Evolutionary conservation across 805 yeast genomes (phyloP), one percentile per base, ranked within the genome.

Genomic region (Diddensiella santjacobensis): DNA sequence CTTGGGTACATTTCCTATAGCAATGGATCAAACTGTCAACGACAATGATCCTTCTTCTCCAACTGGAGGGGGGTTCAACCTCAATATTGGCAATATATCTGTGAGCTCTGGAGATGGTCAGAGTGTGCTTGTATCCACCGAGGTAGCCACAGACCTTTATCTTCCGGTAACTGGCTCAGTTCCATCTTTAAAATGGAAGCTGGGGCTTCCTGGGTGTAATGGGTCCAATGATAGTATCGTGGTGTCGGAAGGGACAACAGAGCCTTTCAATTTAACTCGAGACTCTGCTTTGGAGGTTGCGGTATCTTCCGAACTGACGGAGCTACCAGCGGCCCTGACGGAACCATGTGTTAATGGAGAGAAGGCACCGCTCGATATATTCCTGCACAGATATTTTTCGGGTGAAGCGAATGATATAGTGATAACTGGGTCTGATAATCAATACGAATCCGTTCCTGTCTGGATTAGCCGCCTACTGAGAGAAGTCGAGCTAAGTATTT

Each of bases 141-240:
- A 20, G 6, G 51, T 45, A 5, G 18, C 42, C 3, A 30, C 42
- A 5, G 40, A 39, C 20, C 30, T 40, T 45, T 45, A 50, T 8
- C 33, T 58, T 6, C 33, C 51, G 1, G 40, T 51, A 4, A 40
- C 40, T 4, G 65, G 57, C 8, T 15, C 30, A 35, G 22, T 65
- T n/a, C 70, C 70, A 1, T 39, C 49, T 5, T 33, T 63, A 20
- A 26, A 44, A 3, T 65, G 70, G 70, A 36, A 40, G 0, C 41
- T 64, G 6, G 52, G 52, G 45, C 53, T 65, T 2, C 56, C 56
- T 1, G 67, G 63, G n/a, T 65, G 70, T 42, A 47, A 39, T 8
- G 35, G 40, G 3, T 46, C 38, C 3, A 42, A 18, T n/a, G 36
- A 40, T 10, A 29, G 3, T 15, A 43, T 11, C 5, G 47, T 47